Base-by-base conservation (phyloP, 306 rosid species). In the Lotus japonicus region DNA sequence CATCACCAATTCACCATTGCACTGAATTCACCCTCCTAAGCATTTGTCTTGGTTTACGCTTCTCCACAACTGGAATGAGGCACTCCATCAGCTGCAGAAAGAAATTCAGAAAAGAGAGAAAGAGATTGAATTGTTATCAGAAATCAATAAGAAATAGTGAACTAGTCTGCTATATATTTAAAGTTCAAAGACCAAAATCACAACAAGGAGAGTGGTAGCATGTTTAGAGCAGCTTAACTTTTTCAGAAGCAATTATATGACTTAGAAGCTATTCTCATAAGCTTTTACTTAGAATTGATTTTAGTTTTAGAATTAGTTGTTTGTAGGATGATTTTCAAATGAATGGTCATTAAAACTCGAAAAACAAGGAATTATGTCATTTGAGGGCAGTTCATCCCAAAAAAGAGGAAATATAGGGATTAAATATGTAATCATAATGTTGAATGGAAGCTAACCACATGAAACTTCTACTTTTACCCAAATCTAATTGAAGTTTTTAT, bases 51-150 rank as follows among this genome's bases (percentile, higher is more conserved):
- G 80, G 84, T 68, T 72, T 81, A 38, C 26, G 73, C 81, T 74
- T 77, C 80, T 89, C 92, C 68, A 23, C 59, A 1, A 82, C 74
- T 13, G 89, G 89, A 79, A 86, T 71, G 19, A 82, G 78, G 57
- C 52, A 78, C 79, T 86, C 70, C 89, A 82, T 80, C 52, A 89
- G 92, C 96, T 89, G 87, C 84, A 85, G n/a, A 21, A 9, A 54
- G 0, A 45, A 42, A 31, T 31, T 31, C 28, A 11, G 31, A 58
- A 26, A 12, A 69, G 26, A 13, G 66, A 45, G 43, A 31, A 2
- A 8, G 2, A 2, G 36, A 5, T 31, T 31, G 7, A 31, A 31
- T 38, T 9, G 43, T 38, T 38, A 2, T 23, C 15, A 18, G 56
- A 23, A 42, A 69, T 1, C 35, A 55, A 52, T 19, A 19, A 16